A percentile compares a stretch with the other conserved stretches of the same genome.
These are phyloP conservation scores for Cucumis melo DNA, from an alignment of 306 rosid species.

Conservation along the genomic window DNA sequence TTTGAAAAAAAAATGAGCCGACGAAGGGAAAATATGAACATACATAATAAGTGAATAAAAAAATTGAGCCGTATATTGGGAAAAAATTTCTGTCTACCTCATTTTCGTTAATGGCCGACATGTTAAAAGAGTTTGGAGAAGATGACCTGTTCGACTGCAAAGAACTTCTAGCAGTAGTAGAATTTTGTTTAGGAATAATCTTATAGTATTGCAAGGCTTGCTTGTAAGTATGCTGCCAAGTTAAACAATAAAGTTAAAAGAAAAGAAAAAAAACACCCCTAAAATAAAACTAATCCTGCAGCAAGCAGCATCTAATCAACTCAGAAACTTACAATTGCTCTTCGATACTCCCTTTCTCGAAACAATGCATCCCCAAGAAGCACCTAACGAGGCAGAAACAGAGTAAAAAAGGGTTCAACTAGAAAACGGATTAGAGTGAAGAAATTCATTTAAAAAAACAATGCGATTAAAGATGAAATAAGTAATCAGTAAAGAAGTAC, in stretches of 20 bases:
- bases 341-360: conserved; percentile 72
- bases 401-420: not conserved
- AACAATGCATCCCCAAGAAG: conserved; percentile 70
- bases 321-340: conserved; percentile 63
- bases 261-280: not conserved
- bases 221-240: conserved; percentile 65
- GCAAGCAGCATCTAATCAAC: not conserved
- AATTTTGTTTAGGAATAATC: conserved; percentile 57
- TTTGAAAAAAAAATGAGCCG: not conserved
- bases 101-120: conserved; percentile 66
- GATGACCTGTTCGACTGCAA: conserved; percentile 66
- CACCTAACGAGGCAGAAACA: conserved; percentile 26
- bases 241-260: not conserved
- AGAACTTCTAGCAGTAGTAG: conserved; percentile 45
- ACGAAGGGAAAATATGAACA: not conserved
- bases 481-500: not conserved
- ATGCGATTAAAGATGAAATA: not conserved
- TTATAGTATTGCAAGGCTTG: conserved; percentile 82
- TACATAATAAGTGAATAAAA: conserved; percentile 4
- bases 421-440: not conserved
- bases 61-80: not conserved
- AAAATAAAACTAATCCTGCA: not conserved
- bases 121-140: conserved; percentile 73
- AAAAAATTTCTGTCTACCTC: conserved; percentile 45
- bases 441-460: not conserved